Conservation (phyloP, 129 eudicot genomes). For the Flaveria ramosissima region DNA sequence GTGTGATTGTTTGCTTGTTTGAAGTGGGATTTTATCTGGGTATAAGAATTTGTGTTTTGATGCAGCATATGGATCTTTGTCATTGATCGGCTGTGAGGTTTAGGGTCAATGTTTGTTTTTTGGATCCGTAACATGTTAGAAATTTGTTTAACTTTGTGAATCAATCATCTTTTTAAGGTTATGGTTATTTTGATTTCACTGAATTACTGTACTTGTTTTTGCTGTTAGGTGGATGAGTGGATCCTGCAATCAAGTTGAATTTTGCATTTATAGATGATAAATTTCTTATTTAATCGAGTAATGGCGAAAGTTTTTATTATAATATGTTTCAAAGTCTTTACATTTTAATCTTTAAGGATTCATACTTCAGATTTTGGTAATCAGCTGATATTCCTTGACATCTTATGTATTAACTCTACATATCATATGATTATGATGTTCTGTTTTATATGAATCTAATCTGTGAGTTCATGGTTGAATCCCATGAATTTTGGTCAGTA, state of each 20-base stretch:
- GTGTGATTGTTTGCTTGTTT: slow-evolving; percentile 9
- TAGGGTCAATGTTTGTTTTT: slow-evolving; percentile 27
- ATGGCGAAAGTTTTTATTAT: background rate
- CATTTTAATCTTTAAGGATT: background rate
- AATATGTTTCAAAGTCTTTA: background rate
- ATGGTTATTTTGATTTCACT: slow-evolving; percentile 6
- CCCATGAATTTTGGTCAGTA: background rate
- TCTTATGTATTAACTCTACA: background rate
- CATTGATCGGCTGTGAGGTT: slow-evolving; percentile 11
- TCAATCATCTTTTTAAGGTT: background rate
- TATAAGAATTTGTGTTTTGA: background rate
- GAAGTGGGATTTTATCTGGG: background rate
- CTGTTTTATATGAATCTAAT: too few species aligned
- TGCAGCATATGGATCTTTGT: slow-evolving; percentile 28
- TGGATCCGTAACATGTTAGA: slow-evolving; percentile 28
- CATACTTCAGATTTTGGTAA: slow-evolving; percentile 19
- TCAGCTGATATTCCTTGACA: slow-evolving; percentile 1
- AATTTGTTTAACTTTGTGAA: background rate
- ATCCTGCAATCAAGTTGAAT: slow-evolving; percentile 30
- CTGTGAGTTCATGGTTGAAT: slow-evolving; percentile 14
- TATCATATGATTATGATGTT: background rate
- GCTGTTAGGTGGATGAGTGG: too few species aligned
- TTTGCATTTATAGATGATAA: background rate
- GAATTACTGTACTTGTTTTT: slow-evolving; percentile 24
- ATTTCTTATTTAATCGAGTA: background rate